These are phyloP conservation scores for Solanum clarkiae DNA, from an alignment of 257 asterid genomes.

Conservation along the genomic window DNA sequence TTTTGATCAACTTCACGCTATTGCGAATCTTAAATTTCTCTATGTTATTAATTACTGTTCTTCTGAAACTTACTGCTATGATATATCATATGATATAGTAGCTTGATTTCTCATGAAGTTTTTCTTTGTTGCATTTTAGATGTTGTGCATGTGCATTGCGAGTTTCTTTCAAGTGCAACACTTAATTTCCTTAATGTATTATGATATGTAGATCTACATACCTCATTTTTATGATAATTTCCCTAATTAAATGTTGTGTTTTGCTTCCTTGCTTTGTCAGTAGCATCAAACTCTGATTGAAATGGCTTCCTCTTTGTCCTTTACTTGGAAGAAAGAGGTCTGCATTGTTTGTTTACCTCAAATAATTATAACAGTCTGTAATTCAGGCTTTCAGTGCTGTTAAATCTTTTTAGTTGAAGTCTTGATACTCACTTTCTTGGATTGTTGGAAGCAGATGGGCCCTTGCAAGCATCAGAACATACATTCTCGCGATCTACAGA, in stretches of 20 bases:
- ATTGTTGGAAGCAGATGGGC: no score
- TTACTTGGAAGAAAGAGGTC: neutral
- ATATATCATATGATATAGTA: neutral
- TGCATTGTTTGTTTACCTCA: neutral
- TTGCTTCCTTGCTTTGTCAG: neutral
- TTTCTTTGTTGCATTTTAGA: neutral
- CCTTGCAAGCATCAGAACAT: no score
- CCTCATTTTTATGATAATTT: neutral
- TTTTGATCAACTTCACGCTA: neutral
- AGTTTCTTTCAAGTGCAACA: neutral
- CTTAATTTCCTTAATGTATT: neutral
- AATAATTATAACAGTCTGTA: neutral
- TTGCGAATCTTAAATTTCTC: neutral
- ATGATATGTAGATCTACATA: neutral
- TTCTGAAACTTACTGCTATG: neutral
- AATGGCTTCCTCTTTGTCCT: neutral
- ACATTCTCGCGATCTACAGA: no score
- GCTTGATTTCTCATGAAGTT: neutral
- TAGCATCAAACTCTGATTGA: neutral
- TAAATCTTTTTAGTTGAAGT: neutral
- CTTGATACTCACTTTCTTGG: no score
- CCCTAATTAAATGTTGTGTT: neutral
- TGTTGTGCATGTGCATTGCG: neutral
- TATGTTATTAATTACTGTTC: neutral
- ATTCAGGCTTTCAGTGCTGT: neutral